Percentiles rank a stretch among this genome's conserved stretches.
These are phyloP conservation scores for Aspergillus intermedius DNA, from an alignment of 2,329 filamentous ascomycete genomes.

Conservation along the genomic window DNA sequence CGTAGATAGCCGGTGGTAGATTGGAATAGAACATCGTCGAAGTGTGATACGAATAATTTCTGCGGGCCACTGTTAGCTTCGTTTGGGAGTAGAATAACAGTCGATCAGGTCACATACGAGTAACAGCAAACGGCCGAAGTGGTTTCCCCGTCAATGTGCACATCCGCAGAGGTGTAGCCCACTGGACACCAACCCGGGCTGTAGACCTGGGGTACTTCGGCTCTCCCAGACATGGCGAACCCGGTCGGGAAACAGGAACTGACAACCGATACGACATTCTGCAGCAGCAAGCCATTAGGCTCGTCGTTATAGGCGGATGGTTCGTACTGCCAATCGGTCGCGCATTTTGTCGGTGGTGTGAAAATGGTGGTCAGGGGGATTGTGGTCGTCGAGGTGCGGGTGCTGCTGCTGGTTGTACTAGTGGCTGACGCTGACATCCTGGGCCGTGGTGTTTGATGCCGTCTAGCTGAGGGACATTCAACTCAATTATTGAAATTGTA, in stretches of 20 bases:
- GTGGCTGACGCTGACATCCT: no score
- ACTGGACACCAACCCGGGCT: conserved; percentile 21
- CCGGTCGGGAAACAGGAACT: conserved; percentile 6
- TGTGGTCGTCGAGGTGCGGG: background rate
- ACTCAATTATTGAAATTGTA: no score
- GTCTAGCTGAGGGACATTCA: no score
- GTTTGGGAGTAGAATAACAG: background rate
- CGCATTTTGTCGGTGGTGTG: conserved; percentile 15
- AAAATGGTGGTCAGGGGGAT: conserved; percentile 9
- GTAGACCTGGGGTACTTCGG: conserved; percentile 8
- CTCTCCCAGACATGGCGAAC: conserved; percentile 11
- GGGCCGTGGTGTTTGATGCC: no score
- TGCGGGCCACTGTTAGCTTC: background rate
- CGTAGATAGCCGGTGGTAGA: background rate
- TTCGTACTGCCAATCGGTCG: conserved; percentile 18
- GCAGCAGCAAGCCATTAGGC: conserved; percentile 13
- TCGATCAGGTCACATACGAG: conserved; percentile 8
- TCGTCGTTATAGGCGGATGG: conserved; percentile 9
- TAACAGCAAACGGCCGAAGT: conserved; percentile 23
- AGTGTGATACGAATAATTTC: conserved; percentile 4
- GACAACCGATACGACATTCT: conserved; percentile 10
- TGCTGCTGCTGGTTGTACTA: background rate
- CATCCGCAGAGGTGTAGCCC: conserved; percentile 17
- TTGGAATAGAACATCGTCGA: conserved; percentile 4
- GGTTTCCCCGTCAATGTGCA: conserved; percentile 7